Evolutionary conservation across 495 filamentous ascomycete genomes (phyloP).

Genomic region (Aspergillus olivimuriae): DNA sequence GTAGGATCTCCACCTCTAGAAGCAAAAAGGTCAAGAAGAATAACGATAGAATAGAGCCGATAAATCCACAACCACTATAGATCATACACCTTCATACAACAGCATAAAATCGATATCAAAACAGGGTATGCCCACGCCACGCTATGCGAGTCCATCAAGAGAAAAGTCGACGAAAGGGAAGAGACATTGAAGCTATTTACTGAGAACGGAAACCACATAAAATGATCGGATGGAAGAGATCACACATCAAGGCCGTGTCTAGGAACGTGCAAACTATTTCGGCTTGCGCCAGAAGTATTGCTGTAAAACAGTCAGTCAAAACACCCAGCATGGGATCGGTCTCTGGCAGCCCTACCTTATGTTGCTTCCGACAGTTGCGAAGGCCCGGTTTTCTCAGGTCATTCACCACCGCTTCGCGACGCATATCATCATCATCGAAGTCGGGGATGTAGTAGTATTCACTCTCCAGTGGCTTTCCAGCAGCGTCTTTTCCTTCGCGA

Average conservation of each 20-base stretch:
- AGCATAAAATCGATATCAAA: conserved; percentile 21
- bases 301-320: conserved; percentile 37
- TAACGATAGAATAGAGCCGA: conserved; percentile 4
- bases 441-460: conserved; percentile 98
- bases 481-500: conserved; percentile 91
- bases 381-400: conserved; percentile 82
- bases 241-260: background rate
- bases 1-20: conserved; percentile 3
- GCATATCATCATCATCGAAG: conserved; percentile 69
- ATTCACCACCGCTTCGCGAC: conserved; percentile 77
- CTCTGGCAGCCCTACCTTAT: conserved; percentile 66
- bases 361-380: conserved; percentile 82
- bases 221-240: conserved; percentile 2
- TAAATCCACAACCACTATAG: conserved; percentile 17
- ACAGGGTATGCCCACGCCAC: conserved; percentile 48
- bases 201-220: conserved; percentile 19
- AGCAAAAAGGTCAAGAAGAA: background rate
- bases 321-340: conserved; percentile 1
- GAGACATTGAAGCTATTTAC: conserved; percentile 38
- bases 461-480: conserved; percentile 86
- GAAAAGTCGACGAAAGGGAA: conserved; percentile 13
- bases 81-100: conserved; percentile 32
- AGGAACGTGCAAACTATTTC: conserved; percentile 33
- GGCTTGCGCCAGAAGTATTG: conserved; percentile 95
- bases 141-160: conserved; percentile 37